Conservation (phyloP, 129 eudicot species). For the Daucus carota region DH1_v3.0 NC_030382.2:42665001-42665500, state of each 20-base stretch:
- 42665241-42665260: conserved; percentile 91
- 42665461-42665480: background rate
- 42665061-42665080: conserved; percentile 35
- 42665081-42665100: background rate
- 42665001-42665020: conserved; percentile 57
- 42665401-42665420: conserved; percentile 94
- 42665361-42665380: background rate
- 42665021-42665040: conserved; percentile 66
- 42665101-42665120: background rate
- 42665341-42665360: background rate
- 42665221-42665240: conserved; percentile 78
- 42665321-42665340: too few relatives aligned
- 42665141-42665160: background rate
- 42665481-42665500: background rate
- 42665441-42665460: background rate
- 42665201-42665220: conserved; percentile 73
- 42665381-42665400: conserved; percentile 77
- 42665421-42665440: conserved; percentile 38
- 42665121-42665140: background rate
- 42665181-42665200: background rate
- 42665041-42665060: conserved; percentile 63
- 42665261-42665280: conserved; percentile 86
- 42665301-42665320: background rate
- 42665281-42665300: conserved; percentile 63
- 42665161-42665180: background rate